Evolutionary conservation across 495 filamentous ascomycete genomes (phyloP).

Genomic region (Cercophora samala): DNA sequence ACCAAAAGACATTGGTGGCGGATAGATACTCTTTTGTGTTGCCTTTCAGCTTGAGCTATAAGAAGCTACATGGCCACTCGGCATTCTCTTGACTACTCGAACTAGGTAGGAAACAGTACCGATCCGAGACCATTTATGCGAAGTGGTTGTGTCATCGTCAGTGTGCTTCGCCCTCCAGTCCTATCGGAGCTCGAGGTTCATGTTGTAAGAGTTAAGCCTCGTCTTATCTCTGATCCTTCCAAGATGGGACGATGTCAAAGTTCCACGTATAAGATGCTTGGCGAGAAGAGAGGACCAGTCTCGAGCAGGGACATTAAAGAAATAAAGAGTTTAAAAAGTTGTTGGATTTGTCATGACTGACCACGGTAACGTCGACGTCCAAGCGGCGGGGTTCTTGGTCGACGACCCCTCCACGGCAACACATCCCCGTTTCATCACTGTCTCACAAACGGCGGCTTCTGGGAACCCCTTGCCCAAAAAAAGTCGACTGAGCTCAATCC

Average conservation of each 20-base stretch:
- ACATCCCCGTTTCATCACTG: constrained; percentile 7
- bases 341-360: constrained; percentile 13
- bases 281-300: not conserved
- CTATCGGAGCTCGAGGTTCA: too few relatives aligned
- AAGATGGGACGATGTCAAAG: not conserved
- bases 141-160: too few relatives aligned
- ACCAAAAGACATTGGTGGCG: not conserved
- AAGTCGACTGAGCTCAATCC: not conserved
- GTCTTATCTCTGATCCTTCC: not conserved
- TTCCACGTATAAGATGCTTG: not conserved
- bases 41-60: not conserved
- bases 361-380: not conserved
- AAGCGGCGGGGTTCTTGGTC: constrained; percentile 7
- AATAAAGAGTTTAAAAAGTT: not conserved
- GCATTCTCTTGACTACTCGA: not conserved
- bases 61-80: not conserved
- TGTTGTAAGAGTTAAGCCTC: not conserved
- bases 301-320: not conserved
- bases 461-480: constrained; percentile 9
- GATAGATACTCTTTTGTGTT: not conserved
- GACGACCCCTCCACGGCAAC: not conserved
- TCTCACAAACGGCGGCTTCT: constrained; percentile 9
- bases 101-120: not conserved
- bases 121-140: not conserved
- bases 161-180: too few relatives aligned